phyloP scores from a whole-genome alignment of 129 eudicot genomes.

The Deinandra increscens region DNA sequence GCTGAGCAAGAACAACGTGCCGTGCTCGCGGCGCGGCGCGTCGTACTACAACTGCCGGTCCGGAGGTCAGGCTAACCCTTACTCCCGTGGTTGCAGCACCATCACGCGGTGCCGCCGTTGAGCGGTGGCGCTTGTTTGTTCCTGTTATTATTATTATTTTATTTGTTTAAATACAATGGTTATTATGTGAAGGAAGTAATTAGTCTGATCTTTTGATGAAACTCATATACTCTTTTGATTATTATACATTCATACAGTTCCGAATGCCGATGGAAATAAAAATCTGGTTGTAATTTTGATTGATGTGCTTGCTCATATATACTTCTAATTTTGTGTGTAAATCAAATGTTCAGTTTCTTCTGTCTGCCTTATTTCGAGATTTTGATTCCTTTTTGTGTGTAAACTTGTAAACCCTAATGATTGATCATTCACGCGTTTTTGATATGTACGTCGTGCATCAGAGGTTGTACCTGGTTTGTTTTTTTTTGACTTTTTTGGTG shows the following conservation, averaged over 20 bases:
- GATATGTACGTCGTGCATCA: constrained; percentile 1
- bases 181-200: constrained; percentile 23
- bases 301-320: constrained; percentile 19
- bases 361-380: neutral
- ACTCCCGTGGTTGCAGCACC: constrained; percentile 55
- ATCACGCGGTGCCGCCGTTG: constrained; percentile 66
- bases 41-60: constrained; percentile 73
- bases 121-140: constrained; percentile 13
- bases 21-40: constrained; percentile 65
- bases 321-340: constrained; percentile 20
- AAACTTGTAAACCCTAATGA: too few species aligned
- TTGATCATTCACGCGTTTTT: neutral
- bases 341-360: neutral
- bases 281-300: constrained; percentile 23
- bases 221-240: constrained; percentile 24
- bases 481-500: neutral
- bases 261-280: constrained; percentile 10
- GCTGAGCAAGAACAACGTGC: constrained; percentile 54
- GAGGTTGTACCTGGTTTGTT: constrained; percentile 1
- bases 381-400: neutral
- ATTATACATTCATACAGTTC: constrained; percentile 21
- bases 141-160: constrained; percentile 19
- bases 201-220: constrained; percentile 19
- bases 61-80: constrained; percentile 71
- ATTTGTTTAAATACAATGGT: constrained; percentile 20